These are phyloP conservation scores for Yarrowia bubula DNA, from an alignment of 805 yeast species.

Conservation along the genomic window DNA sequence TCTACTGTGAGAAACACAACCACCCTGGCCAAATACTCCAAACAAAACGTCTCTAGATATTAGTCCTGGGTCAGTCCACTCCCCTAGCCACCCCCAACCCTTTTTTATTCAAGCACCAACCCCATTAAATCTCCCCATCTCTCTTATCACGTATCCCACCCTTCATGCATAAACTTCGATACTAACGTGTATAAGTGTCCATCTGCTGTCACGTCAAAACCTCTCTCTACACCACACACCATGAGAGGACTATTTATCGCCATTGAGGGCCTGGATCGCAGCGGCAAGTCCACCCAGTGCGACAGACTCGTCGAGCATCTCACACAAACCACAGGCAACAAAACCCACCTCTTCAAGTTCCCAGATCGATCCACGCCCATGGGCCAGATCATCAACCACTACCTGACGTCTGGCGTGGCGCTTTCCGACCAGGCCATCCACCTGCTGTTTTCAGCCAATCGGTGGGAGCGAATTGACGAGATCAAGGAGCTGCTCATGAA, in stretches of 20 bases:
- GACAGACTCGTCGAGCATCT: conserved; percentile 41
- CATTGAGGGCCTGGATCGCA: conserved; percentile 90
- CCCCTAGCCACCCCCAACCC: too few species aligned
- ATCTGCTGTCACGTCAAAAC: neutral
- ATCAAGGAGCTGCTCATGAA: conserved; percentile 47
- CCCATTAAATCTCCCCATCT: too few species aligned
- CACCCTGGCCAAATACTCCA: too few species aligned
- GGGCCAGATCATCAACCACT: conserved; percentile 74
- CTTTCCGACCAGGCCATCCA: conserved; percentile 81
- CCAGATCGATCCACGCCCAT: conserved; percentile 85
- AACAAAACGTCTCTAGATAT: too few species aligned
- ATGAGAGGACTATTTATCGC: conserved; percentile 71
- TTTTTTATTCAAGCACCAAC: too few species aligned
- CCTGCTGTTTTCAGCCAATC: conserved; percentile 81
- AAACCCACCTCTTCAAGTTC: conserved; percentile 62
- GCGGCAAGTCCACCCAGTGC: conserved; percentile 91
- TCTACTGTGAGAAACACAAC: too few species aligned
- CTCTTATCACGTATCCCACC: too few species aligned
- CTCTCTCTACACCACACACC: neutral
- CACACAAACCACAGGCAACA: conserved; percentile 22
- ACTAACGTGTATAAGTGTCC: too few species aligned
- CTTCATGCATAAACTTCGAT: too few species aligned
- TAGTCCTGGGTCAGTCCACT: too few species aligned
- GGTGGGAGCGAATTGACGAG: conserved; percentile 75
- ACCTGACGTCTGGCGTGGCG: conserved; percentile 51